phyloP scores from a whole-genome alignment of 164 flowering plant species.

The Tinospora cordifolia region DNA sequence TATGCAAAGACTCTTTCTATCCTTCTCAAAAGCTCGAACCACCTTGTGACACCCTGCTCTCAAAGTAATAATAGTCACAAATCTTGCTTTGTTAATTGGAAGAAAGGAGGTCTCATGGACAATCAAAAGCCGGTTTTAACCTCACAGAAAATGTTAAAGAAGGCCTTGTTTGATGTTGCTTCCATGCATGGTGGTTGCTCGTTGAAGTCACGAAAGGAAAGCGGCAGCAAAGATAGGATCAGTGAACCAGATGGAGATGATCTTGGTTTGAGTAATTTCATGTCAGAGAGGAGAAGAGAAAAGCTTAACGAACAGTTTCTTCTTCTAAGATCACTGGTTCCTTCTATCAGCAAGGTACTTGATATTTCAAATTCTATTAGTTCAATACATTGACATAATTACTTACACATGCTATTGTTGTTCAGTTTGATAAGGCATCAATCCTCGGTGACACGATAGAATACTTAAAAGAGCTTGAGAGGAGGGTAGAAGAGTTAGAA shows the following conservation, averaged over 20 bases:
- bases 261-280: constrained; percentile 26
- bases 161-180: constrained; percentile 47
- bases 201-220: constrained; percentile 25
- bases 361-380: background rate
- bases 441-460: constrained; percentile 59
- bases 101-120: constrained; percentile 22
- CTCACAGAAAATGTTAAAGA: constrained; percentile 55
- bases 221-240: constrained; percentile 18
- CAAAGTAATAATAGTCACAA: constrained; percentile 15
- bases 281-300: constrained; percentile 38
- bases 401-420: constrained; percentile 1
- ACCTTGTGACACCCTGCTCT: constrained; percentile 23
- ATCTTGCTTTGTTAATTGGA: constrained; percentile 63
- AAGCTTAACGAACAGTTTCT: constrained; percentile 47
- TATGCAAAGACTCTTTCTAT: constrained; percentile 50
- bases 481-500: constrained; percentile 63
- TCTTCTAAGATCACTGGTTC: constrained; percentile 57
- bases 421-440: constrained; percentile 67
- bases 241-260: constrained; percentile 36
- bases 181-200: constrained; percentile 33
- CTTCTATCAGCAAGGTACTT: constrained; percentile 60
- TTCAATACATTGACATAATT: background rate
- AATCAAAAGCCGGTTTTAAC: constrained; percentile 12
- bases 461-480: constrained; percentile 69
- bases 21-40: constrained; percentile 37